A percentile compares a stretch with the other conserved stretches of the same genome.
Conservation (phyloP, 352 stramenopile species). For the Pythium apleroticum region DNA sequence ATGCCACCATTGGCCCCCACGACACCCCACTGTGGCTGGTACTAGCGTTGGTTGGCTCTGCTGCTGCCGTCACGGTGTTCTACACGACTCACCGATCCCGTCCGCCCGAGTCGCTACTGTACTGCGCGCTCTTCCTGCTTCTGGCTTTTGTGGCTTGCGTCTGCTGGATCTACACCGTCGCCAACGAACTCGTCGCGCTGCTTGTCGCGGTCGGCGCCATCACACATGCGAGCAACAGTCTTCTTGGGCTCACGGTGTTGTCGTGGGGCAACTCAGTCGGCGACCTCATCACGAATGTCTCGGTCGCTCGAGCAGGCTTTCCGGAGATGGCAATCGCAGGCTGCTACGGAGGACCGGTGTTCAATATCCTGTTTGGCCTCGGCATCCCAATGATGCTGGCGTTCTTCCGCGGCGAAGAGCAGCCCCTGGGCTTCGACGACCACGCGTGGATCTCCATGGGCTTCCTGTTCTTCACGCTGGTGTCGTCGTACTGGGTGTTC, state of each 20-base stretch:
- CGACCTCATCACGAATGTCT: slow-evolving; percentile 83
- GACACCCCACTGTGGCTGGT: slow-evolving; percentile 46
- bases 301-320: slow-evolving; percentile 75
- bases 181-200: slow-evolving; percentile 83
- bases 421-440: slow-evolving; percentile 53
- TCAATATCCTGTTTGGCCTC: slow-evolving; percentile 81
- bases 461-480: slow-evolving; percentile 65
- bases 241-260: slow-evolving; percentile 77
- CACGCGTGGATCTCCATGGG: slow-evolving; percentile 74
- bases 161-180: slow-evolving; percentile 91
- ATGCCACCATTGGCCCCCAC: slow-evolving; percentile 29
- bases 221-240: slow-evolving; percentile 71
- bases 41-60: slow-evolving; percentile 16
- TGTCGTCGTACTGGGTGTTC: slow-evolving; percentile 55
- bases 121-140: slow-evolving; percentile 56
- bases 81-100: slow-evolving; percentile 67
- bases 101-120: slow-evolving; percentile 43
- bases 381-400: slow-evolving; percentile 71
- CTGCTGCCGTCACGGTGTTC: slow-evolving; percentile 64
- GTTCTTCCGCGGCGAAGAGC: slow-evolving; percentile 41
- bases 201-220: slow-evolving; percentile 75
- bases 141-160: slow-evolving; percentile 85
- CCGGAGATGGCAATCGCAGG: slow-evolving; percentile 85
- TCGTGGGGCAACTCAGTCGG: slow-evolving; percentile 86
- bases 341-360: slow-evolving; percentile 81